A percentile compares a stretch with the other conserved stretches of the same genome.
Evolutionary conservation across 345 rosid genomes (phyloP).

Genomic region (Gossypium anomalum): DNA sequence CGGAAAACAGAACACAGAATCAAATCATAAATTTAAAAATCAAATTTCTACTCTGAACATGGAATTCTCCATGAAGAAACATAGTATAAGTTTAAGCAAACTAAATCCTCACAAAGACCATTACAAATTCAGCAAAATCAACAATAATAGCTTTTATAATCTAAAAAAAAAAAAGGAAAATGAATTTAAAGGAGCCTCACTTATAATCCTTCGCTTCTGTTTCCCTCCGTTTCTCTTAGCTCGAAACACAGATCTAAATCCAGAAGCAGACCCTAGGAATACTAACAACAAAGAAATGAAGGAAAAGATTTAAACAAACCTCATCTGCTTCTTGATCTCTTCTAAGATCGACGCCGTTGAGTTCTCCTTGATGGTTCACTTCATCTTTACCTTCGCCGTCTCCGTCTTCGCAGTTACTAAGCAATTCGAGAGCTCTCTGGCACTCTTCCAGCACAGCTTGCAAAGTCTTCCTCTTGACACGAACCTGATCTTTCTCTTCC

Average conservation of each 20-base stretch:
- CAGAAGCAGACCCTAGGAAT: neutral
- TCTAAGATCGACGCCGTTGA: slow-evolving; percentile 22
- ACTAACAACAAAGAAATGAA: neutral
- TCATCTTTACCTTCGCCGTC: slow-evolving; percentile 11
- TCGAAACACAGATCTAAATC: neutral
- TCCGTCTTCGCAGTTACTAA: slow-evolving; percentile 33
- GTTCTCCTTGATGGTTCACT: slow-evolving; percentile 15
- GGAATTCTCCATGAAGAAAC: neutral
- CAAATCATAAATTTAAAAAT: neutral
- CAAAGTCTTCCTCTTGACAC: slow-evolving; percentile 65
- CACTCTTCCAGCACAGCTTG: slow-evolving; percentile 73
- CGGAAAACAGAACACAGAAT: too few relatives aligned
- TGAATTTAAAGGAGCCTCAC: neutral
- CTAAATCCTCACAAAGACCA: neutral
- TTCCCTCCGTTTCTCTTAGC: neutral
- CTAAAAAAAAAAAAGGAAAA: neutral
- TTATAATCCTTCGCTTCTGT: neutral
- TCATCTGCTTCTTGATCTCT: slow-evolving; percentile 62
- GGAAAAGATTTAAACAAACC: slow-evolving; percentile 26
- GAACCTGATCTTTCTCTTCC: slow-evolving; percentile 40
- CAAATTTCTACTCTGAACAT: neutral
- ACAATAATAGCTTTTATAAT: neutral
- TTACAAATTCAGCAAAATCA: neutral
- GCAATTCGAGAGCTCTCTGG: slow-evolving; percentile 71
- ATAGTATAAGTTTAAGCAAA: slow-evolving; percentile 2